A percentile compares a stretch with the other conserved stretches of the same genome.
Evolutionary conservation across 352 stramenopile species (phyloP).

Genomic region (Phytophthora rubi): DNA sequence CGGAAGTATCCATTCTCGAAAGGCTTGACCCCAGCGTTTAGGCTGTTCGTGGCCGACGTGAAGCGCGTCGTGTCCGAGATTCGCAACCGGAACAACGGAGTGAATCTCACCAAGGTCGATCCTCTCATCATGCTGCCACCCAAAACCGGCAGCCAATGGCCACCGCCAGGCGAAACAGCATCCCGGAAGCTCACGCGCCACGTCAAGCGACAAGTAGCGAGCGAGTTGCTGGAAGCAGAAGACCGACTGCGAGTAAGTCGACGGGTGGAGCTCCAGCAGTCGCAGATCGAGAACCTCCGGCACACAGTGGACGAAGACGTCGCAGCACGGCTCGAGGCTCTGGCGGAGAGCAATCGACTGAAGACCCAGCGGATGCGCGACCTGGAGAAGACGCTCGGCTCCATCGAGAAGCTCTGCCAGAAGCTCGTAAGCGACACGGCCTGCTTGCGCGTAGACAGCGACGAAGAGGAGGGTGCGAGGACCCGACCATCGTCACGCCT

Average conservation of each 20-base stretch:
- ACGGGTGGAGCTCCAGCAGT: conserved; percentile 53
- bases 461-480: conserved; percentile 23
- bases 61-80: conserved; percentile 55
- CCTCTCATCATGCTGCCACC: conserved; percentile 47
- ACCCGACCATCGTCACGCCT: conserved; percentile 12
- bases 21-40: conserved; percentile 37
- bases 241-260: conserved; percentile 29
- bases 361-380: conserved; percentile 66
- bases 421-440: conserved; percentile 64
- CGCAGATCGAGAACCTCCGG: conserved; percentile 51
- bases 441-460: conserved; percentile 43
- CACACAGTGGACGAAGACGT: conserved; percentile 56
- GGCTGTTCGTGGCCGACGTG: conserved; percentile 47
- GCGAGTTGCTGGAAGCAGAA: conserved; percentile 34
- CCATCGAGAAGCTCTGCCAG: conserved; percentile 73
- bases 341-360: conserved; percentile 63
- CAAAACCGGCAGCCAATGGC: conserved; percentile 1
- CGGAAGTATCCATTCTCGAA: conserved; percentile 70
- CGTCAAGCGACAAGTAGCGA: conserved; percentile 49
- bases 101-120: conserved; percentile 56
- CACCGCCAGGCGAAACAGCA: conserved; percentile 14
- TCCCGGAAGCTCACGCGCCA: conserved; percentile 61
- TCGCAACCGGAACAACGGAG: conserved; percentile 45
- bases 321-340: conserved; percentile 41
- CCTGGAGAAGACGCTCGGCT: conserved; percentile 60